Base-by-base conservation (phyloP, 2,329 filamentous ascomycete genomes). In the Trichoderma afroharzianum region DNA sequence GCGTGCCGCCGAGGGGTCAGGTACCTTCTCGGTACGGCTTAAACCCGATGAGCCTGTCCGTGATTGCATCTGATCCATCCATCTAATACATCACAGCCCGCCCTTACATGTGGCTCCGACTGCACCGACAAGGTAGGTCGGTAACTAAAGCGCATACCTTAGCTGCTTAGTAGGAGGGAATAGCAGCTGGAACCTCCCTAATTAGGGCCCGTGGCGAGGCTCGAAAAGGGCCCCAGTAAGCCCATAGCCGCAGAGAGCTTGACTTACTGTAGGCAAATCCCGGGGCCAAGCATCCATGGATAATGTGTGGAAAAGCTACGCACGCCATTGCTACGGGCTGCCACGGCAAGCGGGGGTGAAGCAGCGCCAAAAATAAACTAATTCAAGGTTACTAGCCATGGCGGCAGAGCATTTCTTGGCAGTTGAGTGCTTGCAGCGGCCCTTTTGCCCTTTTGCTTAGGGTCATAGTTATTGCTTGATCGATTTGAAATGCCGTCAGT, bases 361-460 rank as follows among this genome's bases (percentile, higher is more conserved):
- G 39, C 39, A 50, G 14, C 67, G 39, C 39, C 55, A 61, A 58
- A 58, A 58, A 61, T 61, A 69, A 61, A 39, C 63, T 58, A 67
- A 61, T 43, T 59, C 32, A 57, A 68, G 66, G 66, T 68, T 59
- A 59, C 36, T 32, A 32, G 36, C 36, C n/a, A 32, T 59, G 36
- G 36, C 36, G 66, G 66, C 36, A 59, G 50, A 47, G 39, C 55
- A n/a, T 39, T 32, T 59, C 64, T 68, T 68, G 64, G 64, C 64
- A 59, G 57, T 33, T 59, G 57, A 68, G 53, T 68, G 32, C 47
- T 55, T 30, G 32, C 53, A 58, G 64, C 30, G 26, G 33, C 15
- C 24, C 15, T 36, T 36, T 33, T 26, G 47, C 53, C 47, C 26
- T n/a, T 67, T 30, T 39, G 24, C 32, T 55, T 28, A n/a, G 18